These are phyloP conservation scores for Wallacemonas rigidus DNA, from an alignment of 208 protist genomes.

Conservation along the genomic window DNA sequence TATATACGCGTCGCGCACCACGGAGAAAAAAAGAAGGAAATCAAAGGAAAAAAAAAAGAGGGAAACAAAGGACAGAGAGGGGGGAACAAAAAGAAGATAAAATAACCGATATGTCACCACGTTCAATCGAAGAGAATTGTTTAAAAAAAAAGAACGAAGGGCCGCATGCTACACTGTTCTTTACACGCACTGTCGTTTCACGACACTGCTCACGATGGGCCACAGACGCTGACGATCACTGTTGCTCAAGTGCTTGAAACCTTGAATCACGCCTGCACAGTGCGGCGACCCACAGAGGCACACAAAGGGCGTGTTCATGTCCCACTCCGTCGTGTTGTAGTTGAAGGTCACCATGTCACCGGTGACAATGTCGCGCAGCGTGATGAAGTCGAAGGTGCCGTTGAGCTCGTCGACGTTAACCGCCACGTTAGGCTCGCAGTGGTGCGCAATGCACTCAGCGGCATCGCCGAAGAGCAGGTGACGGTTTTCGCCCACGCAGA, in stretches of 20 bases:
- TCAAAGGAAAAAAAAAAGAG: conserved; percentile 7
- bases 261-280: conserved; percentile 62
- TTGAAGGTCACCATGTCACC: conserved; percentile 89
- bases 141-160: background rate
- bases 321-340: conserved; percentile 89
- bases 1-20: too few relatives aligned
- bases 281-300: conserved; percentile 76
- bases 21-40: background rate
- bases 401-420: conserved; percentile 54
- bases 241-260: conserved; percentile 69
- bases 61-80: conserved; percentile 14
- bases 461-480: conserved; percentile 87
- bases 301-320: conserved; percentile 85
- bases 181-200: conserved; percentile 34
- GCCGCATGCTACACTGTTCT: background rate
- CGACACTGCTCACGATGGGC: conserved; percentile 70
- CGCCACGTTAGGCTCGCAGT: conserved; percentile 86
- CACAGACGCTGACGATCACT: conserved; percentile 71
- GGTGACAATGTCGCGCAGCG: conserved; percentile 50
- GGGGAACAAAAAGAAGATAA: conserved; percentile 7
- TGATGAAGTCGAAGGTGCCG: conserved; percentile 73
- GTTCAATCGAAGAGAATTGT: background rate
- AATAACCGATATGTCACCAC: conserved; percentile 10
- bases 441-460: conserved; percentile 87
- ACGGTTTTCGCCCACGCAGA: conserved; percentile 67